Percentiles rank a stretch among this genome's conserved stretches.
Evolutionary conservation across 2,329 filamentous ascomycete species (phyloP).

Genomic region (Fusarium hainanense): DNA sequence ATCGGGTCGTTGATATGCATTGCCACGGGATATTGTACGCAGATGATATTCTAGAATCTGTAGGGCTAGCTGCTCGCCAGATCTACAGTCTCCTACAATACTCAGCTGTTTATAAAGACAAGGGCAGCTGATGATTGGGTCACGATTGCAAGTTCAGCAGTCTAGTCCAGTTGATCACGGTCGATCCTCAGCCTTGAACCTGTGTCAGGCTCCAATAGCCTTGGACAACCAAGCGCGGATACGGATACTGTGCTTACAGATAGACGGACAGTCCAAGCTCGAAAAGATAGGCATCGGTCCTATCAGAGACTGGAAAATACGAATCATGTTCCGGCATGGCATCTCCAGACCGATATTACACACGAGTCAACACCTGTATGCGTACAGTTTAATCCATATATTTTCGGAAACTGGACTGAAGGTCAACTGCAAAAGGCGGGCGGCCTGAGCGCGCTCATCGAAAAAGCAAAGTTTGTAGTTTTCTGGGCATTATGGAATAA

Average conservation of each 20-base stretch:
- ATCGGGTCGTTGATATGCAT: not conserved
- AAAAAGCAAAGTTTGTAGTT: slow-evolving; percentile 35
- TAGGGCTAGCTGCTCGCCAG: not conserved
- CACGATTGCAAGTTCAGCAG: not conserved
- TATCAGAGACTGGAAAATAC: not conserved
- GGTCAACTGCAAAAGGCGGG: slow-evolving; percentile 4
- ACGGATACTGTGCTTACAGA: not conserved
- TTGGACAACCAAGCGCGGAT: not conserved
- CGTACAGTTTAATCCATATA: not conserved
- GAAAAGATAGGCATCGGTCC: not conserved
- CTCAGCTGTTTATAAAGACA: not conserved
- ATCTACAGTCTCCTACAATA: not conserved
- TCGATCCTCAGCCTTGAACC: not conserved
- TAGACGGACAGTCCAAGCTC: not conserved
- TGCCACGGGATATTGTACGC: not conserved
- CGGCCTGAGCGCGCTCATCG: slow-evolving; percentile 31
- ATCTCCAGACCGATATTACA: slow-evolving; percentile 24
- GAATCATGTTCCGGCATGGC: slow-evolving; percentile 1
- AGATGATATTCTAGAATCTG: not conserved
- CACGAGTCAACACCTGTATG: slow-evolving; percentile 25
- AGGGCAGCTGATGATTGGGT: not conserved
- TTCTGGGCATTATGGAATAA: slow-evolving; percentile 1
- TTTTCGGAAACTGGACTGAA: not conserved
- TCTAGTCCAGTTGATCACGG: not conserved
- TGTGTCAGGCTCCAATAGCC: not conserved